Conservation (phyloP, 164 flowering plant genomes). For the Vitis cinerea region DNA sequence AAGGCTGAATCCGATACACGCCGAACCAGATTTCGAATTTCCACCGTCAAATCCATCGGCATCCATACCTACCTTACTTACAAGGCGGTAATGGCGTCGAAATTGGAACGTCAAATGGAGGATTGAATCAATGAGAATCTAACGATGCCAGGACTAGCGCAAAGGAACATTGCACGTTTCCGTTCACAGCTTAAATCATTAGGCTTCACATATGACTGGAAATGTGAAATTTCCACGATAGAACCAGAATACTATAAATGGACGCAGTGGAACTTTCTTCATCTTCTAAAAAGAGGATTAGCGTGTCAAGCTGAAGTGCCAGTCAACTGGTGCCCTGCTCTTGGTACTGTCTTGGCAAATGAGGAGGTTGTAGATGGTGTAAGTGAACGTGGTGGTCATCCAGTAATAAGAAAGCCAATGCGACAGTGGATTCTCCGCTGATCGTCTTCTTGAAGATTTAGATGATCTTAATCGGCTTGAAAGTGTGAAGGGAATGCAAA, state of each 20-base stretch:
- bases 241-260: constrained; percentile 27
- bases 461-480: too few relatives aligned
- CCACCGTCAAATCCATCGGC: too few relatives aligned
- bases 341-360: constrained; percentile 95
- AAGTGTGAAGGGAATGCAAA: too few relatives aligned
- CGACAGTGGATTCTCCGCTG: constrained; percentile 99
- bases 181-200: constrained; percentile 90
- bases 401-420: constrained; percentile 99
- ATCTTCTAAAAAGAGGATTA: constrained; percentile 82
- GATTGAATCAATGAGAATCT: too few relatives aligned
- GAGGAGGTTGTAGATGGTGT: constrained; percentile 97
- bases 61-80: too few relatives aligned
- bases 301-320: constrained; percentile 99
- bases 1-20: too few relatives aligned
- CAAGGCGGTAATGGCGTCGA: too few relatives aligned
- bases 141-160: too few relatives aligned
- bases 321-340: constrained; percentile 99
- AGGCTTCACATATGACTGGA: constrained; percentile 99
- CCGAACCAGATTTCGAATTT: too few relatives aligned
- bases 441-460: constrained; percentile 60
- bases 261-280: constrained; percentile 99
- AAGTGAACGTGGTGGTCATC: constrained; percentile 97
- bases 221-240: constrained; percentile 88
- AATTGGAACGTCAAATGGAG: too few relatives aligned
- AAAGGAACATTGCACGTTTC: constrained; percentile 71